phyloP scores from a whole-genome alignment of 768 basidiomycete genomes.

The Boletus sensibilis region DNA sequence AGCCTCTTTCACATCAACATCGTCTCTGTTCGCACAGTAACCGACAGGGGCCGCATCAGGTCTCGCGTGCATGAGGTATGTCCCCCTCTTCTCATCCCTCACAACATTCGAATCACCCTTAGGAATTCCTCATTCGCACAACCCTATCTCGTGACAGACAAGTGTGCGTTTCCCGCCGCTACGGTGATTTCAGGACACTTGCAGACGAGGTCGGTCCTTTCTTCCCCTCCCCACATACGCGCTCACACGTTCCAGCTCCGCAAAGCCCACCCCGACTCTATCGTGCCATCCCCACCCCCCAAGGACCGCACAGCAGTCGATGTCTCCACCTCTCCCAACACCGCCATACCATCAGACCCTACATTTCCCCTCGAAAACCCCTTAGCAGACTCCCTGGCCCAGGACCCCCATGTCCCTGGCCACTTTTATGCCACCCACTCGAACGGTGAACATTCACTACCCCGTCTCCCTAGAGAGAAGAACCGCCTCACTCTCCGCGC shows the following conservation, averaged over 20 bases:
- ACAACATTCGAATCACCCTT: constrained; percentile 4
- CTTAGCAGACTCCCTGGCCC: constrained; percentile 47
- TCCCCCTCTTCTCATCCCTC: background rate
- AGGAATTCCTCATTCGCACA: constrained; percentile 97
- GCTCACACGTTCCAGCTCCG: constrained; percentile 58
- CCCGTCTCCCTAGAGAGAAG: constrained; percentile 81
- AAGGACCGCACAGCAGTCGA: constrained; percentile 82
- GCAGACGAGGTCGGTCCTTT: constrained; percentile 65
- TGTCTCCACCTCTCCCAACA: constrained; percentile 33
- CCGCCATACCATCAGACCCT: constrained; percentile 3
- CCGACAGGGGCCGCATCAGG: constrained; percentile 82
- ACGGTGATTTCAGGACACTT: constrained; percentile 93
- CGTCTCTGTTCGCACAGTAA: constrained; percentile 78
- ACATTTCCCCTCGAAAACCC: background rate
- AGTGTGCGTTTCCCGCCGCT: constrained; percentile 85
- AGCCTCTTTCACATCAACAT: constrained; percentile 88
- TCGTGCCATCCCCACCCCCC: constrained; percentile 77
- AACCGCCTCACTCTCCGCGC: constrained; percentile 92
- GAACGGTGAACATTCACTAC: background rate
- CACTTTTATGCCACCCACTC: constrained; percentile 14
- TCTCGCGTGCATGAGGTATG: constrained; percentile 85
- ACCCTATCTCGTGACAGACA: constrained; percentile 69
- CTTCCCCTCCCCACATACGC: background rate
- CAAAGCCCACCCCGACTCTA: constrained; percentile 80
- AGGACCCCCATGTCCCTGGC: constrained; percentile 72